Base-by-base conservation (phyloP, 2,329 filamentous ascomycete species). In the Talaromyces sp. region DNA sequence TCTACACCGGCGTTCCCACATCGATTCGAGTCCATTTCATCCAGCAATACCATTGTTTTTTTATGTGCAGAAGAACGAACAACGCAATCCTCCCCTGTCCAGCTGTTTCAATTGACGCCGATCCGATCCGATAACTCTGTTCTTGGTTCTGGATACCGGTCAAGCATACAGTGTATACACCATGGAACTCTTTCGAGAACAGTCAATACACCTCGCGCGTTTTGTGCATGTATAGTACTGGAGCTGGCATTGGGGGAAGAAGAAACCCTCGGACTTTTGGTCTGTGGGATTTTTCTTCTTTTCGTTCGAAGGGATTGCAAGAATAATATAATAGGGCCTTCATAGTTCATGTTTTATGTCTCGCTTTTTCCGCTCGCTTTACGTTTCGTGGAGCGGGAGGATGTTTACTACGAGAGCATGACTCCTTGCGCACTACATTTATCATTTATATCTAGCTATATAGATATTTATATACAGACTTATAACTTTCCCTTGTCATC, bases 401-500 rank as follows among this genome's bases (percentile, higher is more conserved):
- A 60, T 64, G 65, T 24, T 66, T 68, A 68, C 66, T 72, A 80
- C 76, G 74, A 79, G 76, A 78, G 76, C 77, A 79, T 79, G 78
- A 79, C 78, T 80, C 78, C 78, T 78, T 79, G 78, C 73, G 78
- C 77, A 75, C 74, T 66, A 66, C 65, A 66, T 66, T 47, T 19
- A 57, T 24, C 31, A 39, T 3, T 31, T 4, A 35, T n/a, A 61
- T 6, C 11, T 61, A 61, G 35, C 16, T 33, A 59, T 43, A 9
- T 45, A 59, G 27, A 31, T 7, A 31, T 22, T 14, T 43, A 45
- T 19, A 2, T 19, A 59, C 22, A 45, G 16, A 24, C 14, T 41
- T 45, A 66, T 31, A 64, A 39, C 37, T 37, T 59, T 37, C 57
- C 61, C 9, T 22, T 49, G 3, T 87, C 83, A 70, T 93, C 90